Percentiles rank a stretch among this genome's conserved stretches.
Evolutionary conservation across 192 early-diverging fungal species (phyloP).

Genomic region (Coemansia sp.): DNA sequence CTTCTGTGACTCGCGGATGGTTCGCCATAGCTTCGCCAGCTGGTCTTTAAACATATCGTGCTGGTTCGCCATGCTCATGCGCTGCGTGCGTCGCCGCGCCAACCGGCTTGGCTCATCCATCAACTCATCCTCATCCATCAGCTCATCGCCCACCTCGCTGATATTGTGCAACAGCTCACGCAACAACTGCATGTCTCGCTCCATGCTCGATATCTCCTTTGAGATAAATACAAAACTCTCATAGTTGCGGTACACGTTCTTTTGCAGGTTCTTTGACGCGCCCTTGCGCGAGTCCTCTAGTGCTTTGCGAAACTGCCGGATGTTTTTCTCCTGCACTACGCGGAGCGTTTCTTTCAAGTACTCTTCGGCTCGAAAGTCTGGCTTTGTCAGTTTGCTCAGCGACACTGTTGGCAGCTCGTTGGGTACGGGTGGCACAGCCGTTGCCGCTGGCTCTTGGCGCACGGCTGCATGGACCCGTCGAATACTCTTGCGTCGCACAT

Average conservation of each 20-base stretch:
- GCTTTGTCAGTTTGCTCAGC: slow-evolving; percentile 35
- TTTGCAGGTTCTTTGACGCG: slow-evolving; percentile 62
- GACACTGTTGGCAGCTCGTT: slow-evolving; percentile 34
- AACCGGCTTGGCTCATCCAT: slow-evolving; percentile 19
- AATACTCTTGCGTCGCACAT: slow-evolving; percentile 20
- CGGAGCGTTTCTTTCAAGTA: slow-evolving; percentile 43
- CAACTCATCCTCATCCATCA: slow-evolving; percentile 47
- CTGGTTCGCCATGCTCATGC: slow-evolving; percentile 57
- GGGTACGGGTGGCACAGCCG: slow-evolving; percentile 5
- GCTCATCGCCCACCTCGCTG: slow-evolving; percentile 58
- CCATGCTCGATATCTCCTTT: slow-evolving; percentile 74
- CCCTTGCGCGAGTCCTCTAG: slow-evolving; percentile 61
- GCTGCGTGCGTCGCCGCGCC: slow-evolving; percentile 47
- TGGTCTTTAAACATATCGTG: slow-evolving; percentile 56
- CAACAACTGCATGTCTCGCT: slow-evolving; percentile 68
- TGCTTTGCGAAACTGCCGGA: slow-evolving; percentile 53
- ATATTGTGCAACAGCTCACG: slow-evolving; percentile 62
- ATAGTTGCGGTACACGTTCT: slow-evolving; percentile 75
- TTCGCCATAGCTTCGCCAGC: slow-evolving; percentile 48
- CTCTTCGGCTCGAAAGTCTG: slow-evolving; percentile 43
- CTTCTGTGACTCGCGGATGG: slow-evolving; percentile 55
- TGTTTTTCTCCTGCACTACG: slow-evolving; percentile 24
- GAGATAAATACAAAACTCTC: slow-evolving; percentile 74
- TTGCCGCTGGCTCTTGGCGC: slow-evolving; percentile 4
- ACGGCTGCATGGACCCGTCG: slow-evolving; percentile 21